Evolutionary conservation across 2,329 filamentous ascomycete species (phyloP).

Genomic region (Daldinia eschscholtzii): DNA sequence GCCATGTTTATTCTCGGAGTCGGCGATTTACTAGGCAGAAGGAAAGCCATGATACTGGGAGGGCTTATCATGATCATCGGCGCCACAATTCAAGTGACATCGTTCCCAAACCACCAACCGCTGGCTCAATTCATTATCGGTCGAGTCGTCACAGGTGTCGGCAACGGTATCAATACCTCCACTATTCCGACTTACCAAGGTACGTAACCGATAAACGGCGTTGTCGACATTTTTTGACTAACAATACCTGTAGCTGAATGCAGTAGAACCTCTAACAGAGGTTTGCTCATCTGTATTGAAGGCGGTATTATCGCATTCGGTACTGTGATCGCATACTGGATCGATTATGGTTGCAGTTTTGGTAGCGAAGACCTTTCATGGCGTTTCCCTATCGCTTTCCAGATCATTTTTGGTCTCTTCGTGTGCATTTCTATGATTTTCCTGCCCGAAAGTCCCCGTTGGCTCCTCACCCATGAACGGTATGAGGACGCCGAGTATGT

Average conservation of each 20-base stretch:
- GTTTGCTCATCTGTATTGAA: conserved; percentile 60
- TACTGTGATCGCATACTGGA: conserved; percentile 61
- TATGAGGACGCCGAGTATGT: conserved; percentile 58
- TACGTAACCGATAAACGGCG: conserved; percentile 19
- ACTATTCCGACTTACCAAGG: conserved; percentile 63
- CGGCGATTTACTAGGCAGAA: conserved; percentile 65
- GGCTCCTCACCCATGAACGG: conserved; percentile 62
- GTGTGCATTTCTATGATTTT: conserved; percentile 59
- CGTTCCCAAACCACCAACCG: conserved; percentile 47
- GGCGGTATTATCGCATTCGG: conserved; percentile 61
- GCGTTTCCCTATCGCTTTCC: conserved; percentile 68
- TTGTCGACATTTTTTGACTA: neutral
- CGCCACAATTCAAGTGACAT: conserved; percentile 69
- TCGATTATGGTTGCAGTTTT: conserved; percentile 63
- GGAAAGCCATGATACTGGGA: conserved; percentile 69
- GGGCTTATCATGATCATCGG: conserved; percentile 70
- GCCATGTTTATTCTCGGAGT: conserved; percentile 63
- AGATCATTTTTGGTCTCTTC: conserved; percentile 60
- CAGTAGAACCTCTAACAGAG: conserved; percentile 59
- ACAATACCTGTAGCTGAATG: conserved; percentile 55
- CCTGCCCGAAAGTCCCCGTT: conserved; percentile 62
- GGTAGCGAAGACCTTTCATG: conserved; percentile 61
- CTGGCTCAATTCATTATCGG: conserved; percentile 63
- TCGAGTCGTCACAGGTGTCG: conserved; percentile 62
- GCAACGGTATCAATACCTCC: conserved; percentile 60